Evolutionary conservation across 148 eudicot genomes (phyloP).

Genomic region (Rheum nobile): DNA sequence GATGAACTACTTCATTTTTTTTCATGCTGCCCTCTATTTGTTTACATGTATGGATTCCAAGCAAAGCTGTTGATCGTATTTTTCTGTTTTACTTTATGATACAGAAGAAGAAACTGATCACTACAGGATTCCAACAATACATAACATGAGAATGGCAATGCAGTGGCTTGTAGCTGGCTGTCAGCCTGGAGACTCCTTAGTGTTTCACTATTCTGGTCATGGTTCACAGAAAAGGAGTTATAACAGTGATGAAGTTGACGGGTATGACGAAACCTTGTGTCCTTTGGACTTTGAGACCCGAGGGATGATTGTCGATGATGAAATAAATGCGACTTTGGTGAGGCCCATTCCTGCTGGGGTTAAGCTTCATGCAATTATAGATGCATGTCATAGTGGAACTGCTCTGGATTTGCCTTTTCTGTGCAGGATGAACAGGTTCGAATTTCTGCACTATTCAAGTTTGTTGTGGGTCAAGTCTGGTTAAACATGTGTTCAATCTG

Average conservation of each 20-base stretch:
- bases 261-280: slow-evolving; percentile 91
- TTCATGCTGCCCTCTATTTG: neutral
- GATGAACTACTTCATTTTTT: neutral
- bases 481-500: neutral
- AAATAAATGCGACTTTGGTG: slow-evolving; percentile 74
- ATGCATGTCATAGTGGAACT: slow-evolving; percentile 98
- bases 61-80: neutral
- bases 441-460: neutral
- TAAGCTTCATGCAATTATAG: slow-evolving; percentile 91
- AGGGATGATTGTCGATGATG: slow-evolving; percentile 97
- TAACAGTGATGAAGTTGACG: slow-evolving; percentile 79
- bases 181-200: slow-evolving; percentile 85
- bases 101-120: slow-evolving; percentile 97
- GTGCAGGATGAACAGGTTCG: slow-evolving; percentile 85
- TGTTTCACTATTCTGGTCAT: slow-evolving; percentile 95
- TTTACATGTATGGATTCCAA: neutral
- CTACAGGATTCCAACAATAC: slow-evolving; percentile 59
- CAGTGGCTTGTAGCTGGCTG: slow-evolving; percentile 90
- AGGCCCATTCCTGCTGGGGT: slow-evolving; percentile 83
- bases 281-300: slow-evolving; percentile 92
- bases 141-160: slow-evolving; percentile 75
- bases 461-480: neutral
- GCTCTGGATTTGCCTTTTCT: slow-evolving; percentile 80
- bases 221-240: slow-evolving; percentile 74
- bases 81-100: neutral